A percentile compares a stretch with the other conserved stretches of the same genome.
These are phyloP conservation scores for Fusarium verticillioides DNA, from an alignment of 2,329 filamentous ascomycete genomes.

Conservation along the genomic window DNA sequence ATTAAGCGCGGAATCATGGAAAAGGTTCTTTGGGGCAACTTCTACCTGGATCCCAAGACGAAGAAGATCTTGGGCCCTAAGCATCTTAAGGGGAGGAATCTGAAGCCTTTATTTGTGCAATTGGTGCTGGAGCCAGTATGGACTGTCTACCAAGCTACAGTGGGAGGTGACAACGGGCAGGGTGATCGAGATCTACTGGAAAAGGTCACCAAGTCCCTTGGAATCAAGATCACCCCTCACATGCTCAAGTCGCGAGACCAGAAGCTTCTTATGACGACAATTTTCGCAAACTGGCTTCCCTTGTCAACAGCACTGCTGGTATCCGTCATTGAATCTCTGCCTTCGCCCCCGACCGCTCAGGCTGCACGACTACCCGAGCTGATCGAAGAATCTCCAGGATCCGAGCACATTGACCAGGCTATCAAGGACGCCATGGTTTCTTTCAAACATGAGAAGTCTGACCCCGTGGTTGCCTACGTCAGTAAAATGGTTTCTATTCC, in stretches of 20 bases:
- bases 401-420: constrained; percentile 72
- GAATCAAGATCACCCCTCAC: constrained; percentile 85
- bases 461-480: constrained; percentile 91
- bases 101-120: constrained; percentile 98
- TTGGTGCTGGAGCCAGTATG: constrained; percentile 95
- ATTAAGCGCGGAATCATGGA: constrained; percentile 90
- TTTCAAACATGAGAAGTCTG: constrained; percentile 76
- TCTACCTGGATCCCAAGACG: constrained; percentile 95
- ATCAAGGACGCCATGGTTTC: constrained; percentile 84
- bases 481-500: constrained; percentile 98
- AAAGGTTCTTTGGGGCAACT: constrained; percentile 96
- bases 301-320: constrained; percentile 92
- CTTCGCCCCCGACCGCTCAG: constrained; percentile 84
- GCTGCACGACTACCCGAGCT: constrained; percentile 81
- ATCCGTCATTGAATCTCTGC: constrained; percentile 92
- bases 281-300: constrained; percentile 92
- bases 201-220: constrained; percentile 94
- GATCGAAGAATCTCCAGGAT: constrained; percentile 82
- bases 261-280: constrained; percentile 81
- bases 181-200: constrained; percentile 85
- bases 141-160: constrained; percentile 93
- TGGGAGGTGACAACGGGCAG: constrained; percentile 82
- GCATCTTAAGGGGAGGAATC: constrained; percentile 87
- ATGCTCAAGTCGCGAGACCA: constrained; percentile 86
- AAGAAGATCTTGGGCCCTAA: constrained; percentile 92